Evolutionary conservation across 2,329 filamentous ascomycete species (phyloP), one percentile per base, ranked within the genome.

Genomic region (Erysiphe pisi): DNA sequence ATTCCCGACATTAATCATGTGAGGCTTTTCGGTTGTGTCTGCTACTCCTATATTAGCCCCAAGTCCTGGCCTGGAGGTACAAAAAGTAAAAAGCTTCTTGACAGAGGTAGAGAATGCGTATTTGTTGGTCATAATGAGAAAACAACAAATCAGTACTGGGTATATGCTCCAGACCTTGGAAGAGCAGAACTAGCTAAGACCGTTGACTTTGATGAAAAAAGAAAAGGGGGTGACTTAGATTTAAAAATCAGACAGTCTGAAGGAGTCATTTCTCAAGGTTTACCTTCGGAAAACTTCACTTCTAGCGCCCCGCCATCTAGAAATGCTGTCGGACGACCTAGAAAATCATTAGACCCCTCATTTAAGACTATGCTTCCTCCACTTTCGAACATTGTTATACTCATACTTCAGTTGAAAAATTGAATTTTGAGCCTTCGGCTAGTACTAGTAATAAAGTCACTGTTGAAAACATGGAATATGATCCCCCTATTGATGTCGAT

Each of bases 161-260:
- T 65, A 28, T 65, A 65, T 65, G 61, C 61, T 65, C 61, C 61
- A 28, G 61, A 65, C 61, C 61, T 65, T 65, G 58, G 58, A 22
- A 63, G 58, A 63, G 16, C 58, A 25, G 58, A 63, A 28, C 58
- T 63, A 25, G 58, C 58, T 25, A 65, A 65, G 36, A 65, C 61
- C 36, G 61, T 28, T 65, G 61, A 65, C 36, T 65, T 65, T 65
- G 61, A 65, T 65, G 61, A 65, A 65, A 65, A 18, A 31, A 31
- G 25, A 65, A 65, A 65, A 31, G 61, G 61, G 36, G 61, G 61
- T 28, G 25, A 65, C 25, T 65, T 31, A 65, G 61, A 65, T 28
- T 31, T 65, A 28, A 8, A 65, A 65, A 28, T 65, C 61, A 65
- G 61, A 65, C 61, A 65, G 61, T 31, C 61, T 65, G n/a, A 31